Conservation (phyloP, 2,329 filamentous ascomycete species). For the Fusarium concolor region DNA sequence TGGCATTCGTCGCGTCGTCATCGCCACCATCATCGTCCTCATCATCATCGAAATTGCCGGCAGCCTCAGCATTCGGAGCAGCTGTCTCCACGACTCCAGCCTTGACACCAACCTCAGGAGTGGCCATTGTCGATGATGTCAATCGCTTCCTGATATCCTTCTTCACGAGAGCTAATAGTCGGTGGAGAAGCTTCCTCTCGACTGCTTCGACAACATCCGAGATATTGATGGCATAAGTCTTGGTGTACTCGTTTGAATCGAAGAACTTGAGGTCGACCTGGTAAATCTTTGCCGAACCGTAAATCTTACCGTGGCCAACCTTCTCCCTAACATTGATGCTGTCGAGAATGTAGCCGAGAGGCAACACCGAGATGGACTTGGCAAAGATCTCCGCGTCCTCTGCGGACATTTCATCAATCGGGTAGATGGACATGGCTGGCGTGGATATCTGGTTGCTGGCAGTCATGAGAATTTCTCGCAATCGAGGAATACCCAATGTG, state of each 20-base stretch:
- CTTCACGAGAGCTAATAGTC: conserved; percentile 75
- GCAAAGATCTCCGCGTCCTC: conserved; percentile 82
- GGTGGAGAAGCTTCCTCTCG: conserved; percentile 82
- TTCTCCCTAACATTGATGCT: conserved; percentile 83
- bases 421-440: conserved; percentile 85
- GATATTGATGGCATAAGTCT: conserved; percentile 85
- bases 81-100: conserved; percentile 66
- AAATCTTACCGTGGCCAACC: conserved; percentile 76
- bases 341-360: conserved; percentile 85
- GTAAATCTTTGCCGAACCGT: conserved; percentile 83
- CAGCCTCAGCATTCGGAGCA: conserved; percentile 49
- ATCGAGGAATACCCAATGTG: conserved; percentile 95
- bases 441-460: conserved; percentile 90
- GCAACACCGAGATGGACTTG: conserved; percentile 90
- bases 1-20: conserved; percentile 79
- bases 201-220: conserved; percentile 82
- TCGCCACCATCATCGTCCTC: conserved; percentile 78
- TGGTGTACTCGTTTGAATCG: conserved; percentile 82
- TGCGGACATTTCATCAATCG: conserved; percentile 77
- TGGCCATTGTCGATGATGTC: conserved; percentile 72
- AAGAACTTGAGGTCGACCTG: conserved; percentile 87
- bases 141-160: conserved; percentile 87
- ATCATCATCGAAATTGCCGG: conserved; percentile 53
- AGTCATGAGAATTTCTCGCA: conserved; percentile 98
- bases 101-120: conserved; percentile 76